Evolutionary conservation across 768 basidiomycete species (phyloP), one percentile per base, ranked within the genome.

Genomic region (Solioccasus polychromus): DNA sequence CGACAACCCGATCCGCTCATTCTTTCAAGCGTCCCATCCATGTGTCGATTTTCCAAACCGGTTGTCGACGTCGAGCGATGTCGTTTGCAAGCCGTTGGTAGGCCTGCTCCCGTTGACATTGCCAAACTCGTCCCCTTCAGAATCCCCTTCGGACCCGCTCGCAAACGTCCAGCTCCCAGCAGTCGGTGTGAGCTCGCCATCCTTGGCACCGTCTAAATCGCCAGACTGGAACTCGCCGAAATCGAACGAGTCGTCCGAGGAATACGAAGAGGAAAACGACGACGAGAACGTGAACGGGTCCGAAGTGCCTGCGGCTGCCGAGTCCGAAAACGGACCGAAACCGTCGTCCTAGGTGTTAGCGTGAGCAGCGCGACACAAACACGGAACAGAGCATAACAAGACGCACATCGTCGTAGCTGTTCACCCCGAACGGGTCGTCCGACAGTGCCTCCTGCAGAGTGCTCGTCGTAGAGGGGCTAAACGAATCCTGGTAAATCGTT

Each of bases 311-410:
- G 71, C 57, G 1, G 75, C 74, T 1, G 80, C 73, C 2, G 80
- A 59, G 59, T 88, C 86, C 2, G 88, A 82, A 68, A 92, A 91
- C 6, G 89, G 87, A 2, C 88, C 89, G 62, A 88, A 88, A n/a
- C 68, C 75, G 44, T 85, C 85, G 64, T 86, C 68, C 63, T 76
- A 52, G 25, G n/a, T 41, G 15, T 24, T 8, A 44, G 17, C 6
- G 18, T 53, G 24, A 45, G 42, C 26, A 14, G 25, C 9, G 53
- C 18, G 17, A 31, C n/a, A 36, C 34, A 40, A 32, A 7, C 5
- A 15, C 19, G 31, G n/a, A n/a, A 19, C 14, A 45, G 8, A 25
- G n/a, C n/a, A n/a, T n/a, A 31, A 31, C 17, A 36, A 39, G 43
- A 57, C 54, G 37, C 41, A 83, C 83, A 37, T 84, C 82, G 23